These are phyloP conservation scores for Quercus dentata DNA, from an alignment of 306 rosid species.

Conservation along the genomic window DNA sequence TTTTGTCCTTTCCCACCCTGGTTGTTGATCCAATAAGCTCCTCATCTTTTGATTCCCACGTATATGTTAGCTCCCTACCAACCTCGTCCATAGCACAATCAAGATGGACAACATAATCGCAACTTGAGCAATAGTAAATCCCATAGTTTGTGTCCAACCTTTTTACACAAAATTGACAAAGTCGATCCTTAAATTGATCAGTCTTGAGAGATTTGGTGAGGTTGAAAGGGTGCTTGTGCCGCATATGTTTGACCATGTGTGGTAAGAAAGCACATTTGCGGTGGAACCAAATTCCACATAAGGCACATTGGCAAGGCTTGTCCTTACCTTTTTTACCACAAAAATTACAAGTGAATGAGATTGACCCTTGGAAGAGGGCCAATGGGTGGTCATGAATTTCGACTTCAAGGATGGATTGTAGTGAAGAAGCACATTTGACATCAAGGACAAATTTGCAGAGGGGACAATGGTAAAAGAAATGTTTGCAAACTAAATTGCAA, in stretches of 20 bases:
- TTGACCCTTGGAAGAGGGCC: not conserved
- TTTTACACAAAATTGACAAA: not conserved
- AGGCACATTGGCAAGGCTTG: not conserved
- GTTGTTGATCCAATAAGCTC: not conserved
- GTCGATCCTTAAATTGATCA: not conserved
- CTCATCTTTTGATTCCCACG: accelerated
- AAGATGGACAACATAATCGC: not conserved
- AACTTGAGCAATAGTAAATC: too few species aligned
- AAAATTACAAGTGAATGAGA: not conserved
- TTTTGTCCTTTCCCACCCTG: not conserved
- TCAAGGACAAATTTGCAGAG: too few species aligned
- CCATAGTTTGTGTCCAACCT: not conserved
- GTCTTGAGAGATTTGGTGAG: not conserved
- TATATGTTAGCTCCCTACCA: accelerated
- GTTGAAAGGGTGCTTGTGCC: not conserved
- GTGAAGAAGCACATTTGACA: too few species aligned
- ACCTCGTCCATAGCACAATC: not conserved
- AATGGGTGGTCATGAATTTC: not conserved
- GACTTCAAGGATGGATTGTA: not conserved
- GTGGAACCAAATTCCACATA: not conserved
- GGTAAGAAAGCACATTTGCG: not conserved
- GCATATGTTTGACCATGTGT: not conserved
- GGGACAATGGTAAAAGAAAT: too few species aligned
- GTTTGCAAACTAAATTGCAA: too few species aligned
- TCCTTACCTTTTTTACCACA: too few species aligned